Evolutionary conservation across 2,329 filamentous ascomycete genomes (phyloP), one percentile per base, ranked within the genome.

Genomic region (Dothiorella sarmentorum): DNA sequence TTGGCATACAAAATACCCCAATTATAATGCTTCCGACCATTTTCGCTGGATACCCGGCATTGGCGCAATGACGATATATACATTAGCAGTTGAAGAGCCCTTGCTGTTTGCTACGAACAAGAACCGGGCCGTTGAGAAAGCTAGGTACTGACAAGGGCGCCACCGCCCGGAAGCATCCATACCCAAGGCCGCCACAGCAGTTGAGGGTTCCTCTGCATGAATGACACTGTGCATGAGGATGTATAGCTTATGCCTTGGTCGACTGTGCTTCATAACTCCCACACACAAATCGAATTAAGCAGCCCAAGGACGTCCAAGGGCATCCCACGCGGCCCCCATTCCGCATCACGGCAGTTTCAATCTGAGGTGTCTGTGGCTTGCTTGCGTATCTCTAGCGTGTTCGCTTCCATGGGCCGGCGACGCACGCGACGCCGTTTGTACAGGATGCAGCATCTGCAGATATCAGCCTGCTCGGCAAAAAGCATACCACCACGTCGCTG

Each of bases 1-100:
- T 53, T 53, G 49, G 49, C 49, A 53, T 53, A 53, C 49, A 40
- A 3, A 53, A 53, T 53, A 53, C 49, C 49, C 47, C 49, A 53
- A 27, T 53, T 53, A 40, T 20, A 15, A 29, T 53, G 49, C 49
- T 53, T 20, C 49, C 49, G 49, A 53, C 33, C 37, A 13, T 24
- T 42, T 18, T 35, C 49, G 49, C 35, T 18, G 24, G 35, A n/a
- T n/a, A n/a, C n/a, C 49, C 18, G 26, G 22, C 24, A 20, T 31
- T 53, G 35, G 40, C 29, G 40, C 22, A 40, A 27, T 37, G 31
- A 37, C 22, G 45, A 20, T 37, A 26, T n/a, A 24, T n/a, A n/a
- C n/a, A n/a, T n/a, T n/a, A 27, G 24, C 13, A 17, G 33, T 20
- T n/a, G 35, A 24, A 38, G n/a, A 53, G 24, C 33, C 37, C 37